Evolutionary conservation across 2,329 filamentous ascomycete genomes (phyloP).

Genomic region (Colletotrichum sansevieriae): DNA sequence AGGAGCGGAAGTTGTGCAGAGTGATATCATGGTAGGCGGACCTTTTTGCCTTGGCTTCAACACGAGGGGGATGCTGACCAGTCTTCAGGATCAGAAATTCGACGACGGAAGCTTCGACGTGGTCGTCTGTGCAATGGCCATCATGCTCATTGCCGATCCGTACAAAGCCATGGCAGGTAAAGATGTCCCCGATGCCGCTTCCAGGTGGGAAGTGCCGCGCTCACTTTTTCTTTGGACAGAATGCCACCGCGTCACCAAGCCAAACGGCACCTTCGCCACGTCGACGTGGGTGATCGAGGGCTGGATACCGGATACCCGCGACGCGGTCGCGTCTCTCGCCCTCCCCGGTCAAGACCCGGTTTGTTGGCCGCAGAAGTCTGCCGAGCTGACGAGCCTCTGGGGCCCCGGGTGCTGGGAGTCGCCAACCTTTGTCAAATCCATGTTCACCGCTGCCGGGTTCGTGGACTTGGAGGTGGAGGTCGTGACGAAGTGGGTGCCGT

Average conservation of each 20-base stretch:
- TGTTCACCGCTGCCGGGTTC: slow-evolving; percentile 22
- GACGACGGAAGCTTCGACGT: slow-evolving; percentile 13
- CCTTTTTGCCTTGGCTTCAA: too few species aligned
- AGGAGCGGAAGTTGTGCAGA: not conserved
- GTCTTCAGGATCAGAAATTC: not conserved
- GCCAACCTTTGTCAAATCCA: slow-evolving; percentile 3
- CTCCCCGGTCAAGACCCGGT: slow-evolving; percentile 4
- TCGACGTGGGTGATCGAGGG: slow-evolving; percentile 23
- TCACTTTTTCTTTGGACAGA: not conserved
- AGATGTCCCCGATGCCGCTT: too few species aligned
- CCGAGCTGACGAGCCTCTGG: slow-evolving; percentile 16
- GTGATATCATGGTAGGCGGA: slow-evolving; percentile 6
- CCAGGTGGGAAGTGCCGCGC: too few species aligned
- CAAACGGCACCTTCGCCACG: slow-evolving; percentile 20
- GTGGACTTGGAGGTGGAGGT: slow-evolving; percentile 23
- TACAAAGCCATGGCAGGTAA: not conserved
- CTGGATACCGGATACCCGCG: slow-evolving; percentile 21
- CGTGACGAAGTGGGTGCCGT: slow-evolving; percentile 13
- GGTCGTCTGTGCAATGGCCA: slow-evolving; percentile 11
- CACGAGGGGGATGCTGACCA: not conserved
- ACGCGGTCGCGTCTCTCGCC: not conserved
- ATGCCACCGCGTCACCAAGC: slow-evolving; percentile 16
- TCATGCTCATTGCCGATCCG: slow-evolving; percentile 24
- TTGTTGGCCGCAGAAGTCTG: slow-evolving; percentile 21
- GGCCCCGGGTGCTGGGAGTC: slow-evolving; percentile 19